Evolutionary conservation across 139 green algal species (phyloP).

Genomic region (Auxenochlorella pyrenoidosa): DNA sequence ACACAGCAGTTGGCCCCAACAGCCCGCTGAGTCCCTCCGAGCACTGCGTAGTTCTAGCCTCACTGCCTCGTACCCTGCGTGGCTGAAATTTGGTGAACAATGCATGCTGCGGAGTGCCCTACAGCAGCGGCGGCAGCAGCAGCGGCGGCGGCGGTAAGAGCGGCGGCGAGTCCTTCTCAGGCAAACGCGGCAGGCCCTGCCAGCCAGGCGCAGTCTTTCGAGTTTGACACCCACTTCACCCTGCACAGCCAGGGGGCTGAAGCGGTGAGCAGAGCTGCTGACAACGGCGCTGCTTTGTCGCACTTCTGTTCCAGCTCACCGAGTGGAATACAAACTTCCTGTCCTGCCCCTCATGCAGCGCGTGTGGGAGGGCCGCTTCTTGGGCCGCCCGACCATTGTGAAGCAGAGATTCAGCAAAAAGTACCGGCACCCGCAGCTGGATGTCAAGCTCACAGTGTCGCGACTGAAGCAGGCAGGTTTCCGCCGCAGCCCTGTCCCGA

Average conservation of each 20-base stretch:
- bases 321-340: neutral
- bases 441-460: constrained; percentile 75
- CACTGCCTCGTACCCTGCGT: too few relatives aligned
- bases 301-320: neutral
- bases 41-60: too few relatives aligned
- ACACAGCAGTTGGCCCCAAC: too few relatives aligned
- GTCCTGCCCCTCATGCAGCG: constrained; percentile 43
- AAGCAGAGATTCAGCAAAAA: constrained; percentile 92
- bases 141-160: neutral
- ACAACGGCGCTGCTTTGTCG: neutral
- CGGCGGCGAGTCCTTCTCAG: too few relatives aligned
- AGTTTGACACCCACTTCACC: constrained; percentile 14
- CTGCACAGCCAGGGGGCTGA: constrained; percentile 55
- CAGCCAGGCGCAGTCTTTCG: neutral
- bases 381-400: constrained; percentile 64
- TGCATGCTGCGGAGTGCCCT: neutral
- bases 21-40: too few relatives aligned
- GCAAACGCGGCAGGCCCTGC: neutral
- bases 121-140: neutral
- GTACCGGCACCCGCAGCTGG: constrained; percentile 84
- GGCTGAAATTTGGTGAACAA: too few relatives aligned
- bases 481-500: neutral
- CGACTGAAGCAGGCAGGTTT: constrained; percentile 55
- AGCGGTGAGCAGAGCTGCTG: constrained; percentile 30
- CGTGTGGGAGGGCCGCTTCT: constrained; percentile 65